A percentile compares a stretch with the other conserved stretches of the same genome.
phyloP scores from a whole-genome alignment of 2,329 filamentous ascomycete genomes.

The Cadophora malorum region DNA sequence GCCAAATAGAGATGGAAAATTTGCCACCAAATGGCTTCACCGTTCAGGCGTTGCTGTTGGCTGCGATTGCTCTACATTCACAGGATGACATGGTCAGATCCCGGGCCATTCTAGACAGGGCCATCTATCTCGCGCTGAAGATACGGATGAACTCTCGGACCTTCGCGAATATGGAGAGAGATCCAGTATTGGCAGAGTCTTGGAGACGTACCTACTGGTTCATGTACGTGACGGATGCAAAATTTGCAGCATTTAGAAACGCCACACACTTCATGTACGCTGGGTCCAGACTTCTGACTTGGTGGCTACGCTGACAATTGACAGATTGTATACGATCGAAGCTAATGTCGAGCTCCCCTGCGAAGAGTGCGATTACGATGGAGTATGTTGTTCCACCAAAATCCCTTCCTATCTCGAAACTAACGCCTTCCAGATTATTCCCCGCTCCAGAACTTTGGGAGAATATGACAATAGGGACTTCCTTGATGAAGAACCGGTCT shows the following conservation, averaged over 20 bases:
- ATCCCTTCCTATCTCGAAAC: neutral
- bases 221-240: conserved; percentile 45
- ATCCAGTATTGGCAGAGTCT: conserved; percentile 49
- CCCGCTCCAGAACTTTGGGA: conserved; percentile 44
- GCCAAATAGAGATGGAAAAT: conserved; percentile 39
- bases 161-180: conserved; percentile 54
- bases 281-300: neutral
- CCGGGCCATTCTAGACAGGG: conserved; percentile 50
- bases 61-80: conserved; percentile 49
- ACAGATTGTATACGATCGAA: conserved; percentile 41
- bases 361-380: conserved; percentile 51
- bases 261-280: conserved; percentile 39
- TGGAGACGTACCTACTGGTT: conserved; percentile 52
- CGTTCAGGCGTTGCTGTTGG: conserved; percentile 48
- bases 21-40: conserved; percentile 43
- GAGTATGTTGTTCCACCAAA: conserved; percentile 43
- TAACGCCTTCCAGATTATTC: conserved; percentile 45
- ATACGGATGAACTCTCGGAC: conserved; percentile 63
- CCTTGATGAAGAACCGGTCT: conserved; percentile 45
- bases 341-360: conserved; percentile 49
- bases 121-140: conserved; percentile 63
- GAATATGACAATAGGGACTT: conserved; percentile 48
- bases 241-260: conserved; percentile 34
- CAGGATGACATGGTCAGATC: conserved; percentile 40
- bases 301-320: conserved; percentile 8